Percentiles rank a stretch among this genome's conserved stretches.
phyloP scores from a whole-genome alignment of 495 filamentous ascomycete genomes.

The Parathielavia hyrcaniae region DNA sequence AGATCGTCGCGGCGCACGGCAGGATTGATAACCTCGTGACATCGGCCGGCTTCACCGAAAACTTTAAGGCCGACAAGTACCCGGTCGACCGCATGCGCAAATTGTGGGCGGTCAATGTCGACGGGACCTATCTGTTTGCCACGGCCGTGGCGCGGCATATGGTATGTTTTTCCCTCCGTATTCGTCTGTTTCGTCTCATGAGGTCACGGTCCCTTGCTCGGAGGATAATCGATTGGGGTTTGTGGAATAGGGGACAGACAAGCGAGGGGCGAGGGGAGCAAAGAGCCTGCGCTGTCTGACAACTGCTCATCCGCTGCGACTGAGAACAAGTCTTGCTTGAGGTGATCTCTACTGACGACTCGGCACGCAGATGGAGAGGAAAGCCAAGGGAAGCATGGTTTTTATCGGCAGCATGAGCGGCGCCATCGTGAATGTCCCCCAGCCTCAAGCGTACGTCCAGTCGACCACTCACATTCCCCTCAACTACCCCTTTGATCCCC shows the following conservation, averaged over 20 bases:
- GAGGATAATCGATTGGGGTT: neutral
- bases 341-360: neutral
- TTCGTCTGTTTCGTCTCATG: neutral
- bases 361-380: conserved; percentile 57
- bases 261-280: too few species aligned
- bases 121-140: conserved; percentile 89
- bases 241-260: too few species aligned
- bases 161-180: conserved; percentile 17
- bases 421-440: conserved; percentile 85
- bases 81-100: conserved; percentile 83
- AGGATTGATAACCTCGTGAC: conserved; percentile 89
- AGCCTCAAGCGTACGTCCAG: conserved; percentile 64
- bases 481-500: neutral
- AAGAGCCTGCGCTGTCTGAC: too few species aligned
- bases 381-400: conserved; percentile 75
- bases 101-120: conserved; percentile 89
- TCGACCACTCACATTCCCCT: neutral
- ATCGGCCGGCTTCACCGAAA: conserved; percentile 93
- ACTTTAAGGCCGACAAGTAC: conserved; percentile 84
- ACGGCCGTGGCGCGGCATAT: conserved; percentile 79
- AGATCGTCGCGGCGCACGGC: conserved; percentile 63
- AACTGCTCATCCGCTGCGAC: too few species aligned
- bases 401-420: conserved; percentile 96
- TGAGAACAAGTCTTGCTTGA: neutral
- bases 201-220: neutral